These are phyloP conservation scores for Elsinoe batatas DNA, from an alignment of 2,329 filamentous ascomycete genomes.

Conservation along the genomic window DNA sequence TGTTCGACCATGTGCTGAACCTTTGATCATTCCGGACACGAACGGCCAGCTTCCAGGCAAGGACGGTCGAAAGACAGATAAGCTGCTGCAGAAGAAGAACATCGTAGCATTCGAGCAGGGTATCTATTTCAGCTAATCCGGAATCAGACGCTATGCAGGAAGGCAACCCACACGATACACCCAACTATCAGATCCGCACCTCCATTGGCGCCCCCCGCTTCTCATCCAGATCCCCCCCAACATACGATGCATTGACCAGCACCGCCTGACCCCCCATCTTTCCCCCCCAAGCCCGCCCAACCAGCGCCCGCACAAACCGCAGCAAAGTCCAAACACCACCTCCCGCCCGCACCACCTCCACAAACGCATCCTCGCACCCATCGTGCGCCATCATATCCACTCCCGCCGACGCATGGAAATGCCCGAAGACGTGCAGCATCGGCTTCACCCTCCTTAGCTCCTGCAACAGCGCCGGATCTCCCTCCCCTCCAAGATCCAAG, in stretches of 20 bases:
- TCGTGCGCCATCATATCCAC: conserved; percentile 56
- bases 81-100: not conserved
- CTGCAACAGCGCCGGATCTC: conserved; percentile 25
- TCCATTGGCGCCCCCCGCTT: not conserved
- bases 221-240: conserved; percentile 13
- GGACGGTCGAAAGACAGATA: not conserved
- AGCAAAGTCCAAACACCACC: conserved; percentile 28
- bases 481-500: conserved; percentile 28
- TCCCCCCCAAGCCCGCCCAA: not conserved
- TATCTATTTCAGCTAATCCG: not conserved
- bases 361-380: conserved; percentile 58
- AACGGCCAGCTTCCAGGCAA: not conserved
- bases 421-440: conserved; percentile 31
- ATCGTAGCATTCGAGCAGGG: not conserved
- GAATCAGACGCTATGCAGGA: not conserved
- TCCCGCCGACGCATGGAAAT: conserved; percentile 30
- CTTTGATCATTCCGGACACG: not conserved
- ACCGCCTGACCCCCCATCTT: not conserved
- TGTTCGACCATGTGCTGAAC: not conserved
- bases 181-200: not conserved
- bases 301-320: not conserved
- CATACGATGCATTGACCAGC: conserved; percentile 14
- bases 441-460: conserved; percentile 28
- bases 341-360: conserved; percentile 44
- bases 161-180: not conserved